These are phyloP conservation scores for Mycena sanguinolenta DNA, from an alignment of 768 basidiomycete genomes.

Conservation along the genomic window DNA sequence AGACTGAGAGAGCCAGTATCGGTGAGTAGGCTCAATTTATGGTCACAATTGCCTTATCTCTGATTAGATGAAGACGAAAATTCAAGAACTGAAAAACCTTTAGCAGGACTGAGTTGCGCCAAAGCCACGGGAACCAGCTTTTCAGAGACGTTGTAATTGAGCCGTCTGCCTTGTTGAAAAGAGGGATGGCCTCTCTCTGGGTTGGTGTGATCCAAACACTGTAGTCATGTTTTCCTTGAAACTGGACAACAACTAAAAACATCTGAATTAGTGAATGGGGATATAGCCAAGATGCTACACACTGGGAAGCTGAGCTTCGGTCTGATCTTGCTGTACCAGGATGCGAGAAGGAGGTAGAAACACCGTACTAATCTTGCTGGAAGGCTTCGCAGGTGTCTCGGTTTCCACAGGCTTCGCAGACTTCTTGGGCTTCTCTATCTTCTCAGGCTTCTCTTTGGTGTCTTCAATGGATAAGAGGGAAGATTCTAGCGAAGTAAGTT, in stretches of 20 bases:
- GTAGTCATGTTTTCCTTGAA: not conserved
- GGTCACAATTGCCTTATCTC: not conserved
- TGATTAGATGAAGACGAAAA: not conserved
- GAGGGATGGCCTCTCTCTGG: not conserved
- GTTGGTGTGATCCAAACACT: not conserved
- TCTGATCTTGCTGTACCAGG: not conserved
- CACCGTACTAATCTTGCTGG: not conserved
- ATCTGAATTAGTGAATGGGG: not conserved
- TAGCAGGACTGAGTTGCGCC: not conserved
- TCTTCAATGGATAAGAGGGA: too few relatives aligned
- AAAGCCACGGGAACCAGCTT: conserved; percentile 1
- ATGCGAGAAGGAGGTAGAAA: not conserved
- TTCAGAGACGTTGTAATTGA: not conserved
- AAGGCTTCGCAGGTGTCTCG: not conserved
- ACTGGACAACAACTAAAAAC: not conserved
- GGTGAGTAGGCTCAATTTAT: not conserved
- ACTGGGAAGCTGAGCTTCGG: not conserved
- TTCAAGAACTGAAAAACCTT: not conserved
- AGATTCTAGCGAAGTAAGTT: too few relatives aligned
- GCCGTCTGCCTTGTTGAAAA: conserved; percentile 1
- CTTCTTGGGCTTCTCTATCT: too few relatives aligned
- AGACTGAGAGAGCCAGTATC: not conserved
- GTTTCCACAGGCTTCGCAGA: too few relatives aligned
- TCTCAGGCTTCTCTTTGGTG: not conserved
- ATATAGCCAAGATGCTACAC: not conserved